Conservation (phyloP, 2,329 filamentous ascomycete species). For the Parastagonospora avenae region DNA sequence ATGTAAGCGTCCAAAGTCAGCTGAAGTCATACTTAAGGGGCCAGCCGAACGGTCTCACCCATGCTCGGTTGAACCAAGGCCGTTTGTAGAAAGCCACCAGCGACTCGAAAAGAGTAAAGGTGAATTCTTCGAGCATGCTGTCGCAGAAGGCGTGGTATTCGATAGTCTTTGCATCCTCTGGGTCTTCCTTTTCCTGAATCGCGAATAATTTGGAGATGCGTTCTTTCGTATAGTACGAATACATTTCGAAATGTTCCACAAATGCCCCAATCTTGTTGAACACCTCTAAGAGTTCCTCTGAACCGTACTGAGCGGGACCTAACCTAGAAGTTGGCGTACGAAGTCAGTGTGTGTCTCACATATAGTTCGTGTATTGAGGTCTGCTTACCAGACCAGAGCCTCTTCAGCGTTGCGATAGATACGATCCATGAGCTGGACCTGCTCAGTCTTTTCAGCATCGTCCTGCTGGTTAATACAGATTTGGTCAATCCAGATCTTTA, state of each 20-base stretch:
- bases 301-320: background rate
- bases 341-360: too few relatives aligned
- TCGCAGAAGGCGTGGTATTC: conserved; percentile 1
- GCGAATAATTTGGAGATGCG: background rate
- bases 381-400: background rate
- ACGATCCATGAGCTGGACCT: background rate
- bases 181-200: background rate
- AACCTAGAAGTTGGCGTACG: too few relatives aligned
- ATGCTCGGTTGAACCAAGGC: background rate
- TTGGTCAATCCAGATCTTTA: conserved; percentile 1
- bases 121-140: background rate
- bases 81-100: background rate
- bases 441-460: background rate
- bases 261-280: conserved; percentile 1
- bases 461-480: background rate
- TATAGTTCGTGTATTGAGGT: too few relatives aligned
- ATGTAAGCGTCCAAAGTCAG: background rate
- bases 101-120: background rate
- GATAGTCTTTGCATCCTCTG: background rate
- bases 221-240: background rate
- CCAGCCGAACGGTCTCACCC: background rate
- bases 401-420: background rate
- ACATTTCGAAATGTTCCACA: background rate
- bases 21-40: too few relatives aligned
- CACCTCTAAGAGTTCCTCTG: background rate